Evolutionary conservation across 768 basidiomycete species (phyloP).

Genomic region (Cubamyces sp.): DNA sequence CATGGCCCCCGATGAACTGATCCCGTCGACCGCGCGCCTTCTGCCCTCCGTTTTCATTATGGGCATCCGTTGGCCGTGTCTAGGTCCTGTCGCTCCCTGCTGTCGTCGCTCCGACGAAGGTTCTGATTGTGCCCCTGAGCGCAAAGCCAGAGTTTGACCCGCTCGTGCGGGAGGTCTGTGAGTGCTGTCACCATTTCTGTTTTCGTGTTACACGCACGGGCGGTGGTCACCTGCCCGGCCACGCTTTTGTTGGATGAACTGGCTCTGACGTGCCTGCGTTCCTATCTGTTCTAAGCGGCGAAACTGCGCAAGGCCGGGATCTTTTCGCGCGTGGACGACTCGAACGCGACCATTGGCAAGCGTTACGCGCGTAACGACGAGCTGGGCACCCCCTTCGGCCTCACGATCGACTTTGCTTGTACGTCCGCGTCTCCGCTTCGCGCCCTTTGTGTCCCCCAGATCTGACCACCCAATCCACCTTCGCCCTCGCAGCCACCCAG

Average conservation of each 20-base stretch:
- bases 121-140: constrained; percentile 93
- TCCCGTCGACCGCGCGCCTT: constrained; percentile 8
- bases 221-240: constrained; percentile 18
- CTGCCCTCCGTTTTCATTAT: constrained; percentile 11
- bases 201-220: too few species aligned
- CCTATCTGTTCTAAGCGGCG: constrained; percentile 54
- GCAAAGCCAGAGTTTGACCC: constrained; percentile 83
- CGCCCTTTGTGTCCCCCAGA: constrained; percentile 1
- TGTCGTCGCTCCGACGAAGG: constrained; percentile 92
- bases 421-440: constrained; percentile 36
- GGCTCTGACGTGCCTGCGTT: constrained; percentile 28
- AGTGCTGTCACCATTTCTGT: constrained; percentile 42
- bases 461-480: constrained; percentile 4
- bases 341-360: constrained; percentile 92
- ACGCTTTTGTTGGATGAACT: constrained; percentile 2
- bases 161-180: constrained; percentile 87
- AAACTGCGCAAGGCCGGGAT: constrained; percentile 89
- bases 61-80: constrained; percentile 21
- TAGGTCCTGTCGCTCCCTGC: constrained; percentile 91
- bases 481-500: constrained; percentile 65
- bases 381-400: constrained; percentile 95
- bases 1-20: constrained; percentile 26
- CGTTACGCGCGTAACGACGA: constrained; percentile 98
- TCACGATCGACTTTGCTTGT: constrained; percentile 96
- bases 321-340: constrained; percentile 94